A percentile compares a stretch with the other conserved stretches of the same genome.
Conservation (phyloP, 2,329 filamentous ascomycete genomes). For the Colletotrichum musae region DNA sequence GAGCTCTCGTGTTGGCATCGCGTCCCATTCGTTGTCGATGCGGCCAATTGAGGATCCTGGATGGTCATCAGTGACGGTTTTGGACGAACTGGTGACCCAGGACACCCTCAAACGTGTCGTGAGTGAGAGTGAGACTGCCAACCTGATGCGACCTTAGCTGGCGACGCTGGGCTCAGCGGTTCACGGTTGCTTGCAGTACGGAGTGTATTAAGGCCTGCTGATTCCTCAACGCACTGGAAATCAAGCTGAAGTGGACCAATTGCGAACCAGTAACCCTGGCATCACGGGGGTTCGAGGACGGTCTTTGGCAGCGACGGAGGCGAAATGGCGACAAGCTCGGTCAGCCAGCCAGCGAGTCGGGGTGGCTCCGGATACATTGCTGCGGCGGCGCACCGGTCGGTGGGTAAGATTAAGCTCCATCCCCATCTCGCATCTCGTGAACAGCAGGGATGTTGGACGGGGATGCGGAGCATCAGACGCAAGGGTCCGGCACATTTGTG, state of each 20-base stretch:
- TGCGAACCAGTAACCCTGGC: too few species aligned
- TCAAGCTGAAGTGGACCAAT: neutral
- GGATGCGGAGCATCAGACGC: slow-evolving; percentile 34
- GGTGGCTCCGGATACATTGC: slow-evolving; percentile 35
- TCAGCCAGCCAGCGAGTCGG: slow-evolving; percentile 31
- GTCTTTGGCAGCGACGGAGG: neutral
- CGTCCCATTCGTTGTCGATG: slow-evolving; percentile 2
- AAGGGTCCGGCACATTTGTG: slow-evolving; percentile 32
- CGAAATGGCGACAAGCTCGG: neutral
- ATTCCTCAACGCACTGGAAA: too few species aligned
- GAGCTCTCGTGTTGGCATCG: neutral
- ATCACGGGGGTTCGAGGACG: neutral
- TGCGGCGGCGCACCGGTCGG: slow-evolving; percentile 39
- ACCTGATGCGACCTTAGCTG: neutral
- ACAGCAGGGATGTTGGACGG: slow-evolving; percentile 32
- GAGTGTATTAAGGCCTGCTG: neutral
- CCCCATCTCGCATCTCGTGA: slow-evolving; percentile 39
- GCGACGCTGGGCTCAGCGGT: neutral
- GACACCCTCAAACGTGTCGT: neutral
- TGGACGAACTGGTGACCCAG: slow-evolving; percentile 16
- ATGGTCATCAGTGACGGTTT: slow-evolving; percentile 8
- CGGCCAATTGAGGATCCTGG: slow-evolving; percentile 9
- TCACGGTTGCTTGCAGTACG: neutral
- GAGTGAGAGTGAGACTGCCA: neutral
- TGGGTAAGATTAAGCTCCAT: slow-evolving; percentile 42